phyloP scores from a whole-genome alignment of 495 filamentous ascomycete species.

The Neurospora sp. region DNA sequence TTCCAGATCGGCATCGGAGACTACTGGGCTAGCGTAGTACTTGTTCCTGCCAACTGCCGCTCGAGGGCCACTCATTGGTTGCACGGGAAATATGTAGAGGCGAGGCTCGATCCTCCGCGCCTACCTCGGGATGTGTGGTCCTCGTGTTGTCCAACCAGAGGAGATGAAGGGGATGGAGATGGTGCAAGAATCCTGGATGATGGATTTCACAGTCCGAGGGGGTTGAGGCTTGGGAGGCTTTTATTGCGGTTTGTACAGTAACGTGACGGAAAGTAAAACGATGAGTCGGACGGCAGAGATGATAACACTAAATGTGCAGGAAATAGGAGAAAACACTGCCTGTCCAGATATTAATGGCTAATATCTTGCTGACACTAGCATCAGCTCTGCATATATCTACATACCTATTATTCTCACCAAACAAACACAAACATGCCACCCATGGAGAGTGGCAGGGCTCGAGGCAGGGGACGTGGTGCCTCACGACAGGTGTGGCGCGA shows the following conservation, averaged over 20 bases:
- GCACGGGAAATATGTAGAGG: background rate
- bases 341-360: background rate
- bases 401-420: background rate
- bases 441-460: background rate
- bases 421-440: background rate
- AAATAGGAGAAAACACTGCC: too few relatives aligned
- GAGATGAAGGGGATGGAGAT: background rate
- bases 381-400: background rate
- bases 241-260: background rate
- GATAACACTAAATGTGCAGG: too few relatives aligned
- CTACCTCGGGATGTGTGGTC: background rate
- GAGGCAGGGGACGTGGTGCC: background rate
- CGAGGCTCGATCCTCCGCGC: background rate
- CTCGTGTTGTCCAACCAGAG: background rate
- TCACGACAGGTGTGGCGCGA: background rate
- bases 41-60: background rate
- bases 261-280: background rate
- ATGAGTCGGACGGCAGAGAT: background rate
- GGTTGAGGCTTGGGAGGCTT: background rate
- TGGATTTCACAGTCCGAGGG: background rate
- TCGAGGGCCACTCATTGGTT: background rate
- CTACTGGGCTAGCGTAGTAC: background rate
- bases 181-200: background rate
- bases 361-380: background rate
- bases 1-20: background rate